A percentile compares a stretch with the other conserved stretches of the same genome.
Evolutionary conservation across 179 eudicot species (phyloP).

Genomic region (Kewa caespitosa): DNA sequence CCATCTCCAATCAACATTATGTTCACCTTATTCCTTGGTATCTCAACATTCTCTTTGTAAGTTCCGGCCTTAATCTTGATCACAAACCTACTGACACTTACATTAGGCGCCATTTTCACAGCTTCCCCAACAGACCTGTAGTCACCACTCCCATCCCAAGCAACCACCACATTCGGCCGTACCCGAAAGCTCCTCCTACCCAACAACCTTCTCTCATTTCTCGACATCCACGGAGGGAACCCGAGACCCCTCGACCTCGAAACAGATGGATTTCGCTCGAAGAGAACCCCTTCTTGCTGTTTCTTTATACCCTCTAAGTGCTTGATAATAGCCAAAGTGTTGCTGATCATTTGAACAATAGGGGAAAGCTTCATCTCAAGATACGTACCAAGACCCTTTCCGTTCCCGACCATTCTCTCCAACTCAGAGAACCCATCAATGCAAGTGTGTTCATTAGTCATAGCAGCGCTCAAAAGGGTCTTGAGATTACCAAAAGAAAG

Average conservation of each 20-base stretch:
- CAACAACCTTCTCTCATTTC: constrained; percentile 34
- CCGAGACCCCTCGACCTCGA: constrained; percentile 6
- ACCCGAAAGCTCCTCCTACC: constrained; percentile 16
- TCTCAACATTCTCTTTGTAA: constrained; percentile 50
- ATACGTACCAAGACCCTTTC: constrained; percentile 29
- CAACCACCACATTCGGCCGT: constrained; percentile 39
- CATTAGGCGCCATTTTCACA: constrained; percentile 50
- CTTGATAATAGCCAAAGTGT: constrained; percentile 52
- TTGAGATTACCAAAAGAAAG: constrained; percentile 37
- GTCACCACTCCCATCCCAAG: constrained; percentile 51
- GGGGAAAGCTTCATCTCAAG: constrained; percentile 48
- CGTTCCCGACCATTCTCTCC: constrained; percentile 6
- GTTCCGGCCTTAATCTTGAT: constrained; percentile 51
- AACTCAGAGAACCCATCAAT: constrained; percentile 57
- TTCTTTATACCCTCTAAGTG: constrained; percentile 33
- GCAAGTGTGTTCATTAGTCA: constrained; percentile 73
- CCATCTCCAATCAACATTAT: constrained; percentile 62
- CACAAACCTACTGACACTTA: constrained; percentile 40
- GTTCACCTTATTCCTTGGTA: constrained; percentile 55
- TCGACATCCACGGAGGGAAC: constrained; percentile 33
- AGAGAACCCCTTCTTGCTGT: neutral
- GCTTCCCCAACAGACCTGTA: constrained; percentile 43
- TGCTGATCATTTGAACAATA: constrained; percentile 56
- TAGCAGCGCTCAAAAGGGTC: constrained; percentile 70
- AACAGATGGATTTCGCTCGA: neutral